Conservation (phyloP, 2,329 filamentous ascomycete genomes). For the Cryphonectria japonica region DNA sequence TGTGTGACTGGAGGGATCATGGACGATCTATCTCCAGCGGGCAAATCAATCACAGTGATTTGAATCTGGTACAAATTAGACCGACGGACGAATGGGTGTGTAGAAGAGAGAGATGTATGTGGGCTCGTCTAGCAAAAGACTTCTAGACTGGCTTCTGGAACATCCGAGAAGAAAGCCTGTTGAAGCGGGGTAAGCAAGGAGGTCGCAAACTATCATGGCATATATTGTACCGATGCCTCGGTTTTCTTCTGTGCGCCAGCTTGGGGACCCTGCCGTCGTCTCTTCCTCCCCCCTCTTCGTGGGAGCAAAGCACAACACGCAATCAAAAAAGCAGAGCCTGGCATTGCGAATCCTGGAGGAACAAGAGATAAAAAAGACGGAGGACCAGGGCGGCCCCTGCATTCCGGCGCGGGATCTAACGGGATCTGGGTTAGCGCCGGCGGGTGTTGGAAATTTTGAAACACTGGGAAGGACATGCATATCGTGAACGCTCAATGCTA, state of each 20-base stretch:
- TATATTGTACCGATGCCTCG: neutral
- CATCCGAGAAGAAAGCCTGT: neutral
- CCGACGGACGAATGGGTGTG: neutral
- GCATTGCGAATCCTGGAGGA: neutral
- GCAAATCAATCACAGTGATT: neutral
- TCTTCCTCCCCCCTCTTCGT: neutral
- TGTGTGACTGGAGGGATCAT: neutral
- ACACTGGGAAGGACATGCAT: constrained; percentile 8
- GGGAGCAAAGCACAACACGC: neutral
- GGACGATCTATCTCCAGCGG: neutral
- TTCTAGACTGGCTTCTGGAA: constrained; percentile 15
- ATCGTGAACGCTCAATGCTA: constrained; percentile 14
- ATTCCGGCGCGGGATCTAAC: constrained; percentile 10
- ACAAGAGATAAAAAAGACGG: neutral
- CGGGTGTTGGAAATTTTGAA: constrained; percentile 12
- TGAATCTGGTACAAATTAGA: neutral
- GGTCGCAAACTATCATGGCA: neutral
- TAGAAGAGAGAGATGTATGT: too few species aligned
- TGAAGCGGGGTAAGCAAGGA: neutral
- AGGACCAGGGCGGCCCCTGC: neutral
- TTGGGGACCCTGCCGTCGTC: neutral
- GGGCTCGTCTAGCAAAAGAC: neutral
- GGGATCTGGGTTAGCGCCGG: neutral
- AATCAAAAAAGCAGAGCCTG: neutral
- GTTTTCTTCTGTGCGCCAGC: neutral